Conservation (phyloP, 2,329 filamentous ascomycete genomes). For the Colletotrichum eleusines region DNA sequence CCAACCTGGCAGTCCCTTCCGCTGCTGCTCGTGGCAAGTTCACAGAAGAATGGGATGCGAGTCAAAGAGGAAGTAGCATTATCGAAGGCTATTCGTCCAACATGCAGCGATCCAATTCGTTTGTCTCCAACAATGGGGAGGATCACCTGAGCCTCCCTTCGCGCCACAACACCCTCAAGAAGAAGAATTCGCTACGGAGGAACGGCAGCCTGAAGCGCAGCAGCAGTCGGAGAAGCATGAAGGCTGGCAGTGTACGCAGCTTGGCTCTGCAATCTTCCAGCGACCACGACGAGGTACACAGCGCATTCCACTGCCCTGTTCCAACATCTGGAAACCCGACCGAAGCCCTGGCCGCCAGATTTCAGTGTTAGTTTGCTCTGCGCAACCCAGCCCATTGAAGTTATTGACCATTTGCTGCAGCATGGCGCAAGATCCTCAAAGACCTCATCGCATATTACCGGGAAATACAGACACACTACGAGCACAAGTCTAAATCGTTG, state of each 20-base stretch:
- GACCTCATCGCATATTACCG: constrained; percentile 94
- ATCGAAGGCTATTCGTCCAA: constrained; percentile 60
- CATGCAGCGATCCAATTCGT: constrained; percentile 73
- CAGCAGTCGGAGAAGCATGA: constrained; percentile 83
- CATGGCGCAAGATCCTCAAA: constrained; percentile 95
- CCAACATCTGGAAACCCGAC: constrained; percentile 90
- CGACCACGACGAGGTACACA: constrained; percentile 79
- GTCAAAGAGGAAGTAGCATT: constrained; percentile 74
- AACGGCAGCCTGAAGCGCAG: constrained; percentile 82
- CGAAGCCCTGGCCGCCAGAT: constrained; percentile 86
- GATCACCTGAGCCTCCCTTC: constrained; percentile 56
- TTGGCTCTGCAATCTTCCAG: constrained; percentile 77
- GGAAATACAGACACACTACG: constrained; percentile 91
- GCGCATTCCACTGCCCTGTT: constrained; percentile 89
- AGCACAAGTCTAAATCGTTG: constrained; percentile 84
- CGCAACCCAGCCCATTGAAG: neutral
- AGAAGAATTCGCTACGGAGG: constrained; percentile 83
- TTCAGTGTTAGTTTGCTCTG: constrained; percentile 76
- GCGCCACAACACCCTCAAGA: constrained; percentile 82
- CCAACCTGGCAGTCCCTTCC: constrained; percentile 18
- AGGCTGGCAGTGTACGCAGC: constrained; percentile 88
- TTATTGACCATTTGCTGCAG: constrained; percentile 57
- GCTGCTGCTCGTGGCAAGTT: constrained; percentile 62
- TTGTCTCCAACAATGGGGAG: constrained; percentile 64
- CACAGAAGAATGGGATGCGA: constrained; percentile 79